Percentiles rank a stretch among this genome's conserved stretches.
These are phyloP conservation scores for Stephanodiscus triporus DNA, from an alignment of 108 stramenopile genomes.

Conservation along the genomic window DNA sequence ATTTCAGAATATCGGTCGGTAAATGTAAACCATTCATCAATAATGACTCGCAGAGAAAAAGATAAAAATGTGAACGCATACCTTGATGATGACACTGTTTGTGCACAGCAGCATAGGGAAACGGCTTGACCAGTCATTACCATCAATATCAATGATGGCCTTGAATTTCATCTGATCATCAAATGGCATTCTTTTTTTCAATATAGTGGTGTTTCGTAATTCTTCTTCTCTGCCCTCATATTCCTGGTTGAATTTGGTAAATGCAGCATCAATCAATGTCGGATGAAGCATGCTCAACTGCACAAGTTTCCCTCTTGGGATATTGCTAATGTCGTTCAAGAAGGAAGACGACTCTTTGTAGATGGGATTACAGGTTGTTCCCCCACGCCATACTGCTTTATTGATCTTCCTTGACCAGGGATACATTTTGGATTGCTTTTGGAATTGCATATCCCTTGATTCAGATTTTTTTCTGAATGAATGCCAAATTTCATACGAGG, in stretches of 20 bases:
- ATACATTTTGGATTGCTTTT: neutral
- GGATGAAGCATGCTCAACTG: constrained; percentile 22
- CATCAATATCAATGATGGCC: neutral
- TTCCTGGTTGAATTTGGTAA: constrained; percentile 15
- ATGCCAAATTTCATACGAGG: neutral
- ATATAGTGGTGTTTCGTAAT: neutral
- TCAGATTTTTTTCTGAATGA: neutral
- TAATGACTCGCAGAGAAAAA: no score
- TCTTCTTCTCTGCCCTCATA: constrained; percentile 6
- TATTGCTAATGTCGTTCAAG: neutral
- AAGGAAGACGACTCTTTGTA: neutral
- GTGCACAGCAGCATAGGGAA: no score
- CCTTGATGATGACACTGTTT: no score
- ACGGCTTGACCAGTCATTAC: no score
- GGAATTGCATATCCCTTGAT: no score
- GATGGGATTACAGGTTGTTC: neutral
- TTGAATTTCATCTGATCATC: constrained; percentile 22
- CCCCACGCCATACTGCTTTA: neutral
- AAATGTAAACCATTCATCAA: no score
- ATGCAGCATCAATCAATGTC: constrained; percentile 33
- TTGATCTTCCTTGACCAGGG: neutral
- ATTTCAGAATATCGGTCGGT: no score
- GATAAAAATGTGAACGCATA: no score
- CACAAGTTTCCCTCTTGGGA: constrained; percentile 22
- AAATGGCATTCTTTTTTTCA: constrained; percentile 10